Evolutionary conservation across 441 rosid genomes (phyloP).

Genomic region (Adansonia gregorii): DNA sequence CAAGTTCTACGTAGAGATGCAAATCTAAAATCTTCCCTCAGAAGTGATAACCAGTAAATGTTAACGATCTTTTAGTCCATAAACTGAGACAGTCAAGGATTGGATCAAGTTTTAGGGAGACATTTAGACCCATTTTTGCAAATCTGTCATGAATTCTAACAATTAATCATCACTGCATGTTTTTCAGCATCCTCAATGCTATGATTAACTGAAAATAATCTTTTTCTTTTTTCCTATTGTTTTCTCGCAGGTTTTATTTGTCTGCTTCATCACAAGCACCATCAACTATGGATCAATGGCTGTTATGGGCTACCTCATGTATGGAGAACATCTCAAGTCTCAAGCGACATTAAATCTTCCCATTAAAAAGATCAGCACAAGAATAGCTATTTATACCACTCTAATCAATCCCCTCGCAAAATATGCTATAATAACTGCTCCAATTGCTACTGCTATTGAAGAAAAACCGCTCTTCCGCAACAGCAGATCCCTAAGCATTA

Average conservation of each 20-base stretch:
- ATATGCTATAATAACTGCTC: constrained; percentile 58
- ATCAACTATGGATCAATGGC: constrained; percentile 66
- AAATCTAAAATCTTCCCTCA: too few species aligned
- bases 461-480: constrained; percentile 31
- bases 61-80: not conserved
- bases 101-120: too few species aligned
- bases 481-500: constrained; percentile 41
- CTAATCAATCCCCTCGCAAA: constrained; percentile 65
- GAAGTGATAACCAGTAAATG: not conserved
- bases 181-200: too few species aligned
- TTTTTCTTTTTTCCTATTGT: not conserved
- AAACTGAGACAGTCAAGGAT: not conserved
- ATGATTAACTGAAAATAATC: not conserved
- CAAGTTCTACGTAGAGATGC: too few species aligned
- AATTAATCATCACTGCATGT: too few species aligned
- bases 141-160: too few species aligned
- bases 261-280: constrained; percentile 58
- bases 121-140: too few species aligned
- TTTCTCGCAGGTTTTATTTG: constrained; percentile 49
- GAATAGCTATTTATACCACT: constrained; percentile 65
- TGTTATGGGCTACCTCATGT: constrained; percentile 67
- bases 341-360: constrained; percentile 79
- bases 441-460: constrained; percentile 57
- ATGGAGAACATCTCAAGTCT: constrained; percentile 57
- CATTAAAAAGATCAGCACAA: constrained; percentile 43